Evolutionary conservation across 2,329 filamentous ascomycete species (phyloP).

Genomic region (Herpotrichia juniperi): DNA sequence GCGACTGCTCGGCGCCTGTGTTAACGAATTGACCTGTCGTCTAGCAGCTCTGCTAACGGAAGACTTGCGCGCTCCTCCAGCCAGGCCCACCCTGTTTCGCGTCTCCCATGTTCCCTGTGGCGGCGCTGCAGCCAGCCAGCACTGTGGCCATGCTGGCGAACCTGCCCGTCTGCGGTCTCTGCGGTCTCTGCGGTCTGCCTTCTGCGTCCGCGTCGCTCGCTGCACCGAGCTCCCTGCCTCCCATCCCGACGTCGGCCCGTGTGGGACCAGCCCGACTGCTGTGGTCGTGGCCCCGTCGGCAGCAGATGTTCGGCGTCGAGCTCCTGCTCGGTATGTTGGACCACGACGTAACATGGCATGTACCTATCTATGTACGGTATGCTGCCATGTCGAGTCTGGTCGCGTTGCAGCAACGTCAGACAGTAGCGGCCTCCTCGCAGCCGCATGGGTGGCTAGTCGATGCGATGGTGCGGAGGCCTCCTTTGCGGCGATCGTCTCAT

Average conservation of each 20-base stretch:
- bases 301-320: too few relatives aligned
- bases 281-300: too few relatives aligned
- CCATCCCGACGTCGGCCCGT: too few relatives aligned
- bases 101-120: background rate
- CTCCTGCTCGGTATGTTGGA: too few relatives aligned
- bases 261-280: too few relatives aligned
- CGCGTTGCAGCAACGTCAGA: slow-evolving; percentile 4
- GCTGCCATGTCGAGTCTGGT: background rate
- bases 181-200: too few relatives aligned
- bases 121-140: background rate
- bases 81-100: background rate
- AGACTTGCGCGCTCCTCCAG: background rate
- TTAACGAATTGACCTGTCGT: background rate
- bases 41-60: background rate
- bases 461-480: background rate
- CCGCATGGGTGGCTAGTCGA: background rate
- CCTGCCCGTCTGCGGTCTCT: background rate
- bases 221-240: too few relatives aligned
- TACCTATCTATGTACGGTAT: background rate
- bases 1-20: slow-evolving; percentile 16
- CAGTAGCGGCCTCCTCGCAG: background rate
- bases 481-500: slow-evolving; percentile 43
- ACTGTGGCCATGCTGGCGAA: background rate
- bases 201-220: too few relatives aligned
- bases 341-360: too few relatives aligned